These are phyloP conservation scores for Jamesozyma hellenica DNA, from an alignment of 805 yeast genomes.

Conservation along the genomic window DNA sequence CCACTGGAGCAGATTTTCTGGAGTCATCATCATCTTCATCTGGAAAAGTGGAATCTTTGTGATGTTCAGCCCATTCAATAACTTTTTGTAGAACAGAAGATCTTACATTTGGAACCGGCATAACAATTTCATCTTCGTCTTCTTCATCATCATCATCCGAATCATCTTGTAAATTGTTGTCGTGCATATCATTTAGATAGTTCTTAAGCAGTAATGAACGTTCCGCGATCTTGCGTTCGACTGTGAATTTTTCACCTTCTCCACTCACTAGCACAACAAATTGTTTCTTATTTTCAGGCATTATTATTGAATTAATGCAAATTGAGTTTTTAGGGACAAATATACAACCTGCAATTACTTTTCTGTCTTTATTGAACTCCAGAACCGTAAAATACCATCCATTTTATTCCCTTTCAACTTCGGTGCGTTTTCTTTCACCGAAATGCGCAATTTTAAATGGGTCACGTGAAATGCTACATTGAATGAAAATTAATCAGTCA, in stretches of 20 bases:
- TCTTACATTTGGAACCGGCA: conserved; percentile 86
- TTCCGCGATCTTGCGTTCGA: conserved; percentile 74
- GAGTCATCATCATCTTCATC: conserved; percentile 79
- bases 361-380: too few relatives aligned
- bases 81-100: conserved; percentile 81
- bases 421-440: too few relatives aligned
- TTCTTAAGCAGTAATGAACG: conserved; percentile 78
- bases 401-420: too few relatives aligned
- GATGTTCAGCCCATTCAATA: conserved; percentile 95
- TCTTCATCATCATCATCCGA: conserved; percentile 30
- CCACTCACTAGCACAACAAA: conserved; percentile 55
- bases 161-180: conserved; percentile 36
- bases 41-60: conserved; percentile 67
- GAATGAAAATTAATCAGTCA: too few relatives aligned
- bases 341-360: too few relatives aligned
- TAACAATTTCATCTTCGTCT: conserved; percentile 56
- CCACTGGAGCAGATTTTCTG: conserved; percentile 82
- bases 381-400: too few relatives aligned
- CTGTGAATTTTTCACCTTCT: conserved; percentile 71
- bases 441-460: too few relatives aligned
- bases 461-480: too few relatives aligned
- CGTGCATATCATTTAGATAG: conserved; percentile 68
- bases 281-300: conserved; percentile 8
- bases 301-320: background rate
- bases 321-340: too few relatives aligned